A percentile compares a stretch with the other conserved stretches of the same genome.
phyloP scores from a whole-genome alignment of 2,329 filamentous ascomycete genomes.

The Purpureocillium takamizusanense region DNA sequence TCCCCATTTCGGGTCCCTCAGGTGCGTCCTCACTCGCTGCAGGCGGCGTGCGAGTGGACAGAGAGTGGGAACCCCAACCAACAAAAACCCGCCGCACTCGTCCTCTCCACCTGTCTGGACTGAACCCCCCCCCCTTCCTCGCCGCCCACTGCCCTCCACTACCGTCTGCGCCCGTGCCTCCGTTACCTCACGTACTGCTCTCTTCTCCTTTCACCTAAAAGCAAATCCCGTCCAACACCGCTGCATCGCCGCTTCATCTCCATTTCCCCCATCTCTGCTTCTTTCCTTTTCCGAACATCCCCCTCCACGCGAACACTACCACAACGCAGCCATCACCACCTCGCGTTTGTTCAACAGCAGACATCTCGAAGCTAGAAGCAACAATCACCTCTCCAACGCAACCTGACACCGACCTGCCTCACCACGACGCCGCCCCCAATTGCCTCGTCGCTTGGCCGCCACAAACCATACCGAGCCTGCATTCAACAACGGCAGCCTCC shows the following conservation, averaged over 20 bases:
- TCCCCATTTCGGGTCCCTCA: not conserved
- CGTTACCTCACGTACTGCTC: not conserved
- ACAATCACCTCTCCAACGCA: constrained; percentile 7
- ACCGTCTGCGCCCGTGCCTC: not conserved
- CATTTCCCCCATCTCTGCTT: not conserved
- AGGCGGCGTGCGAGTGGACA: not conserved
- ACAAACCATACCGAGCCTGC: not conserved
- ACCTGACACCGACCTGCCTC: constrained; percentile 1
- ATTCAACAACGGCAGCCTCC: not conserved
- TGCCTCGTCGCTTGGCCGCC: not conserved
- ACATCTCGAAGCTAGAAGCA: constrained; percentile 16
- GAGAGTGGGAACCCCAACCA: constrained; percentile 14
- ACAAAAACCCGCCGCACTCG: constrained; percentile 19
- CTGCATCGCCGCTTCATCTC: not conserved
- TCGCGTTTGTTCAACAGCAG: not conserved
- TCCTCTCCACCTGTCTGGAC: constrained; percentile 6
- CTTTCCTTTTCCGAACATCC: not conserved
- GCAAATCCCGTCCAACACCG: not conserved
- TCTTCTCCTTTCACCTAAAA: constrained; percentile 1
- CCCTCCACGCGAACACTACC: not conserved
- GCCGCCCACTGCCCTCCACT: not conserved
- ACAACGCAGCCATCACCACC: not conserved
- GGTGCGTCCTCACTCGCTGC: constrained; percentile 11
- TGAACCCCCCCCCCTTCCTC: not conserved
- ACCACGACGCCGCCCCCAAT: constrained; percentile 1